Base-by-base conservation (phyloP, 108 stramenopile genomes). In the Hondaea fermentalgiana region DNA sequence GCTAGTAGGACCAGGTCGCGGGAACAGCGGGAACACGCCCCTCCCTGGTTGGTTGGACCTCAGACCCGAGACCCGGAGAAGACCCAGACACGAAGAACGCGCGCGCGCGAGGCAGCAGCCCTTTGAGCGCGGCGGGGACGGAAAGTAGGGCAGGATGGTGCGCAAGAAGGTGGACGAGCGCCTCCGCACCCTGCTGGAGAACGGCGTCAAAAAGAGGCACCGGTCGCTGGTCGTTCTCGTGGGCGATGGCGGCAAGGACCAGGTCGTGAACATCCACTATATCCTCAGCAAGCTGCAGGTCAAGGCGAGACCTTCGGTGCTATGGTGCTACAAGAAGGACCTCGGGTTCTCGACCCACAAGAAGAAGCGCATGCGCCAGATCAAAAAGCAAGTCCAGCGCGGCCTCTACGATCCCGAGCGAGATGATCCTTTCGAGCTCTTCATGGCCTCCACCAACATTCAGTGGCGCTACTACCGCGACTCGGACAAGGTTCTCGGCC, bases 281-380 rank as follows among this genome's bases (percentile, higher is more conserved):
- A 97, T 99, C 64, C 91, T 99, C 23, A 88, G 93, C 44, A 93
- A 95, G 87, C 94, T 96, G 0, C 91, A 95, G 45, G 92, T 98
- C 42, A 93, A 96, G 71, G 91, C 95, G 44, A 95, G 97, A 44
- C 95, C 97, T 8, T 92, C 94, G 44, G 98, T 99, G 5, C 90
- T 99, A 16, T 99, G 99, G 99, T 99, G 98, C 92, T 99, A 99
- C 95, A 98, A 99, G 90, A 99, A 99, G 83, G 98, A 99, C 91
- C 93, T 99, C 44, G 99, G 99, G 3, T 99, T 99, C 91, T 96
- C 96, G 6, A 98, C 98, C 6, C 87, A 88, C 88, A 51, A 72
- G 35, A 91, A 94, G 88, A 95, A 93, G 90, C 95, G 99, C 45
- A 99, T 99, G 96, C 96, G 97, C 87, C 97, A 98, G 89, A 91